phyloP scores from a whole-genome alignment of 345 rosid species.

The Camelina laxa region DNA sequence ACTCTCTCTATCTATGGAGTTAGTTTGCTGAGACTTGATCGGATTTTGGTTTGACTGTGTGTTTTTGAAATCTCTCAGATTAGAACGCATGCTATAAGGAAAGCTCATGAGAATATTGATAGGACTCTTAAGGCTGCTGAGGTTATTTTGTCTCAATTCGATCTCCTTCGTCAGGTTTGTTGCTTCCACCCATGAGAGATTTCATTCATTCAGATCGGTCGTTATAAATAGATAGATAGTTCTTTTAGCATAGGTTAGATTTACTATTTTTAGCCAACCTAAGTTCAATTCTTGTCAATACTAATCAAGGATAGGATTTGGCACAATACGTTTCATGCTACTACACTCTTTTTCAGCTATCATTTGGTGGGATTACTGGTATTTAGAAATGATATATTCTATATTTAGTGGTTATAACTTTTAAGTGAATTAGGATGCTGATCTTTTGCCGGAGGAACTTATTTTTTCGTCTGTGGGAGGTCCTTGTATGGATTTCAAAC shows the following conservation, averaged over 20 bases:
- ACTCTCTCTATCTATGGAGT: background rate
- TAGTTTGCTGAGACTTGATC: conserved; percentile 28
- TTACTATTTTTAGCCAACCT: too few relatives aligned
- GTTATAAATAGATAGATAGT: background rate
- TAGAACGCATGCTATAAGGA: conserved; percentile 90
- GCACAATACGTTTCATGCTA: too few relatives aligned
- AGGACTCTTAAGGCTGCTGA: conserved; percentile 89
- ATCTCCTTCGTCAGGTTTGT: conserved; percentile 83
- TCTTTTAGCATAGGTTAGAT: background rate
- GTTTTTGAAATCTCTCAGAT: conserved; percentile 57
- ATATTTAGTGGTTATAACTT: too few relatives aligned
- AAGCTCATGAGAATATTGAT: conserved; percentile 98
- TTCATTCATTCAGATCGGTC: background rate
- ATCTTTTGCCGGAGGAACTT: background rate
- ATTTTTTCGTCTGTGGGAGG: too few relatives aligned
- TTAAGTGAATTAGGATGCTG: background rate
- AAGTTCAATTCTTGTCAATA: too few relatives aligned
- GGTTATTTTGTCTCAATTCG: conserved; percentile 77
- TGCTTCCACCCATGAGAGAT: conserved; percentile 13
- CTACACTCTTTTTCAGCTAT: too few relatives aligned
- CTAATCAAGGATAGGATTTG: too few relatives aligned
- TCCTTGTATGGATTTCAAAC: too few relatives aligned
- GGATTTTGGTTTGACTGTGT: conserved; percentile 42
- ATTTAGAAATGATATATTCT: too few relatives aligned
- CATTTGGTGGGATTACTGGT: too few relatives aligned